Evolutionary conservation across 2,329 filamentous ascomycete genomes (phyloP).

Genomic region (Monilinia vaccinii-corymbosi): DNA sequence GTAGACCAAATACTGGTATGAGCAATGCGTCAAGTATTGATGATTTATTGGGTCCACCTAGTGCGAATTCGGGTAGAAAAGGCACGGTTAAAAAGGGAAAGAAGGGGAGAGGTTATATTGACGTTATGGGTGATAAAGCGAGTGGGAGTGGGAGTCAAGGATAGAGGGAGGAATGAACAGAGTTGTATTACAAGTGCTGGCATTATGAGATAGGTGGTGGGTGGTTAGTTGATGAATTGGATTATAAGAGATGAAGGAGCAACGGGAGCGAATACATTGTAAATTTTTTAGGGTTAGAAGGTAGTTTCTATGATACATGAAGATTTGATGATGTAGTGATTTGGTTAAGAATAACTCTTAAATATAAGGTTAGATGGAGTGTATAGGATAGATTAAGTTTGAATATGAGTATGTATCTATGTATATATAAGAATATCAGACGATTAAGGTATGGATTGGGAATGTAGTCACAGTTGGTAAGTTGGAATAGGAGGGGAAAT

Average conservation of each 20-base stretch:
- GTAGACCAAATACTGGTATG: constrained; percentile 69
- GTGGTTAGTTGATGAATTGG: not conserved
- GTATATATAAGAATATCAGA: too few relatives aligned
- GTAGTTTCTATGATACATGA: not conserved
- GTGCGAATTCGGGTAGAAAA: constrained; percentile 51
- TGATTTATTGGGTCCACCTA: constrained; percentile 72
- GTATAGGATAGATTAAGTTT: too few relatives aligned
- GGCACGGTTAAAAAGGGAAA: constrained; percentile 58
- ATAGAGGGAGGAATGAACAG: not conserved
- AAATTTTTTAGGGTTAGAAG: not conserved
- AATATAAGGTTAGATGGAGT: too few relatives aligned
- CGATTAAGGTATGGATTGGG: too few relatives aligned
- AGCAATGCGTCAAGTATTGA: constrained; percentile 93
- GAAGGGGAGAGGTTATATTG: constrained; percentile 81
- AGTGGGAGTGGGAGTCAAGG: not conserved
- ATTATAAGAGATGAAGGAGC: not conserved
- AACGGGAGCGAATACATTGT: not conserved
- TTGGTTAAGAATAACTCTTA: too few relatives aligned
- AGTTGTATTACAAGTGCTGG: constrained; percentile 2
- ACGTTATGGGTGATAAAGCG: constrained; percentile 64
- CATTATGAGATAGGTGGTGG: not conserved
- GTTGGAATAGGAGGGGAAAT: too few relatives aligned
- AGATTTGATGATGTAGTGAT: not conserved
- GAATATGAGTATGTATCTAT: too few relatives aligned
- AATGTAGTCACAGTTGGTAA: too few relatives aligned